phyloP scores from a whole-genome alignment of 116 monocot genomes.

The Trichopus zeylanicus region DNA sequence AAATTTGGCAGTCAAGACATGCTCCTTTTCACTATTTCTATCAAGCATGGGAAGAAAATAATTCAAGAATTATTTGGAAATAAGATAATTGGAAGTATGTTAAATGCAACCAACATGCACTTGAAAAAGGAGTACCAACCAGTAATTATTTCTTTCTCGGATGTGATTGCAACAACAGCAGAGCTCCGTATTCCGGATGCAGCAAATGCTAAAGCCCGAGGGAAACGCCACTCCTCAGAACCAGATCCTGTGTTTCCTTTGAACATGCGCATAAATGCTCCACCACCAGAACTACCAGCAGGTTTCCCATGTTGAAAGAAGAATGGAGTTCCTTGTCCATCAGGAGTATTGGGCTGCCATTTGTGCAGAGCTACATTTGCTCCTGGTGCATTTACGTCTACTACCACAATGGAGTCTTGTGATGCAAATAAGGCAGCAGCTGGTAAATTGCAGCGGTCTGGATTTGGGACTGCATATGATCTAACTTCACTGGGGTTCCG shows the following conservation, averaged over 20 bases:
- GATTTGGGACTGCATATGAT: conserved; percentile 64
- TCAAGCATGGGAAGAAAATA: too few species aligned
- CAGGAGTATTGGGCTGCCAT: conserved; percentile 93
- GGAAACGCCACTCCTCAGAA: conserved; percentile 66
- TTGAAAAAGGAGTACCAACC: conserved; percentile 30
- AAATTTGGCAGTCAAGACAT: too few species aligned
- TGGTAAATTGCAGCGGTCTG: conserved; percentile 85
- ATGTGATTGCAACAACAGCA: conserved; percentile 73
- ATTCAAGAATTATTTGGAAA: too few species aligned
- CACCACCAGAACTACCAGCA: conserved; percentile 40
- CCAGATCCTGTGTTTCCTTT: conserved; percentile 49
- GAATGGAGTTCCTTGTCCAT: conserved; percentile 85
- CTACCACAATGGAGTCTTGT: conserved; percentile 73
- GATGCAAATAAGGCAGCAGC: conserved; percentile 72
- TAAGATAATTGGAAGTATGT: too few species aligned
- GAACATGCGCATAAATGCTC: conserved; percentile 86
- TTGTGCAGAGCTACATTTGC: conserved; percentile 72
- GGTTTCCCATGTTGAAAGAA: conserved; percentile 81
- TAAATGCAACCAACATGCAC: not conserved
- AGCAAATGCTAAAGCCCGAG: conserved; percentile 79
- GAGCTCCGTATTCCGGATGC: conserved; percentile 61
- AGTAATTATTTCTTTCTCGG: conserved; percentile 77
- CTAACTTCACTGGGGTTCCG: conserved; percentile 64
- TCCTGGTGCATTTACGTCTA: conserved; percentile 69
- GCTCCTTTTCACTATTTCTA: too few species aligned